Percentiles rank a stretch among this genome's conserved stretches.
Conservation (phyloP, 2,329 filamentous ascomycete species). For the Stachybotrys elegans region DNA sequence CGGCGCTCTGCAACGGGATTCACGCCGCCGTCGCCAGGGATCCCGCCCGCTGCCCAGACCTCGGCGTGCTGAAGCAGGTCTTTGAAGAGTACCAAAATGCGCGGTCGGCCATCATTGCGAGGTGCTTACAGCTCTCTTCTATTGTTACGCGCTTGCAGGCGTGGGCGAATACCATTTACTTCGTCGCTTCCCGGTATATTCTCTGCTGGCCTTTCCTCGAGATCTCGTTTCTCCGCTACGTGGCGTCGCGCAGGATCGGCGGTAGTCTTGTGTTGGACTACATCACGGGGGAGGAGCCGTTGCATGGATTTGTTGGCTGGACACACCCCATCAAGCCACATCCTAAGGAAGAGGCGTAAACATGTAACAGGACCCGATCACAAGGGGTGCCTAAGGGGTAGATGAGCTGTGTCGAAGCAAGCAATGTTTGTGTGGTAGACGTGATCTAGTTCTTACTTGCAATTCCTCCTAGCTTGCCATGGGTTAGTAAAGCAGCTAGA, state of each 20-base stretch:
- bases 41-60: neutral
- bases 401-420: no score
- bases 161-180: constrained; percentile 18
- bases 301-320: neutral
- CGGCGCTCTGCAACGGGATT: constrained; percentile 11
- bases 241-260: constrained; percentile 8
- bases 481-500: no score
- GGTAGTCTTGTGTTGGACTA: constrained; percentile 15
- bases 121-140: constrained; percentile 11
- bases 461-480: no score
- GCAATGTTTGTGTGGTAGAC: no score
- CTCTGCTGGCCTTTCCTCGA: constrained; percentile 7
- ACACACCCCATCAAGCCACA: neutral
- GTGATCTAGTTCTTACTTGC: no score
- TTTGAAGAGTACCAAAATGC: constrained; percentile 15
- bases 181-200: constrained; percentile 15
- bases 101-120: constrained; percentile 8
- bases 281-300: constrained; percentile 1
- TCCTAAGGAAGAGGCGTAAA: no score
- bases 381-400: no score
- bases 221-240: constrained; percentile 4
- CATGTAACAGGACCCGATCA: no score
- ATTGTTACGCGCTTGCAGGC: constrained; percentile 17
- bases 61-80: constrained; percentile 4
- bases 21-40: neutral